Evolutionary conservation across 192 early-diverging fungal genomes (phyloP).

Genomic region (Lobosporangium transversale): DNA sequence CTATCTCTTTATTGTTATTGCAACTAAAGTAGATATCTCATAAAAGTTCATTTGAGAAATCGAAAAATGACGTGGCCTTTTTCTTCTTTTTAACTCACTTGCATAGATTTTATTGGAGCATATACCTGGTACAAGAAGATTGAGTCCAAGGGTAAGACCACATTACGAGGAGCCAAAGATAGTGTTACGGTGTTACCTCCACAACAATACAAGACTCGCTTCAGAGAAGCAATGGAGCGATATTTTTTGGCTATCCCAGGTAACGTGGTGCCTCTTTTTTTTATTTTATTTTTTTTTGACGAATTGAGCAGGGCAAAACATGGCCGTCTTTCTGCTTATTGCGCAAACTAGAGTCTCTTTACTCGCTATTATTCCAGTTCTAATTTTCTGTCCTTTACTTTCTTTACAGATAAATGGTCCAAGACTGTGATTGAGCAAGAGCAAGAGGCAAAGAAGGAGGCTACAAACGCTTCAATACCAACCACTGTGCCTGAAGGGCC

Average conservation of each 20-base stretch:
- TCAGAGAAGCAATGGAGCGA: slow-evolving; percentile 87
- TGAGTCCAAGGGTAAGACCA: slow-evolving; percentile 78
- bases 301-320: no score
- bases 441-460: slow-evolving; percentile 24
- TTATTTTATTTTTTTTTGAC: not conserved
- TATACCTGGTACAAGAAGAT: slow-evolving; percentile 98
- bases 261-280: slow-evolving; percentile 24
- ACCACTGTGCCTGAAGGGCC: slow-evolving; percentile 26
- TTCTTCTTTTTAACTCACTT: no score
- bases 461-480: not conserved
- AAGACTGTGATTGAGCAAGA: slow-evolving; percentile 39
- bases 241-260: slow-evolving; percentile 91
- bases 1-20: slow-evolving; percentile 3
- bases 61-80: no score
- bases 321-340: no score
- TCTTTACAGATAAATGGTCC: slow-evolving; percentile 42
- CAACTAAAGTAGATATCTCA: no score
- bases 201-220: slow-evolving; percentile 91
- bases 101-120: slow-evolving; percentile 96
- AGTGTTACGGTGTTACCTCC: slow-evolving; percentile 93
- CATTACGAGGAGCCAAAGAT: slow-evolving; percentile 76
- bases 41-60: no score
- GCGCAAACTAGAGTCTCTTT: no score
- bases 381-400: no score
- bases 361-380: no score